Evolutionary conservation across 176 grass and related monocot genomes (phyloP), one percentile per base, ranked within the genome.

Genomic region (Paspalum vaginatum): DNA sequence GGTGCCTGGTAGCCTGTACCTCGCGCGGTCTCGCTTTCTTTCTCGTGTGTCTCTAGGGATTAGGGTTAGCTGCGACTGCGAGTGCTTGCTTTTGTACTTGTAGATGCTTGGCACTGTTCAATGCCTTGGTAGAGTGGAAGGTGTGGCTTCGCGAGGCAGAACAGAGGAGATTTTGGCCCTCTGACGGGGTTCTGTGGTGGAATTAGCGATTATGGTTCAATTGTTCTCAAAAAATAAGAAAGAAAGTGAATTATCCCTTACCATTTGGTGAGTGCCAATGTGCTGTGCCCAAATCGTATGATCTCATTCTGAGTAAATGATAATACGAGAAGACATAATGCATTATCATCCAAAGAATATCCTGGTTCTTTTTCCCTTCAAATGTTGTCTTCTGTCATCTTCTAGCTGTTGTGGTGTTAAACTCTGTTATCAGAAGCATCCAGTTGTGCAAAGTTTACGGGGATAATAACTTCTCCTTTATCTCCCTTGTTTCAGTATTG

Each of bases 401-500:
- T 2, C 25, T 58, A 1, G 8, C 13, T 21, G 11, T 63, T 80
- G 5, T 52, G 9, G 39, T 77, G 43, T 51, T 20, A 57, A 43
- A 27, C 9, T 27, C 37, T 85, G 6, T 46, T 55, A 17, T 63
- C 7, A 9, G 15, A 26, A 65, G 10, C 17, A 17, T 72, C 42
- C 49, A 46, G 2, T 50, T 63, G 57, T 72, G 58, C 41, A 65
- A 65, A 50, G 1, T 12, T 81, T 14, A 11, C 1, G 21, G 49
- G 60, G 57, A 54, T 65, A 72, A 49, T 72, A 15, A 78, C 54
- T 65, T 61, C 2, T 76, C 47, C 3, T 65, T 76, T 81, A 25
- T 27, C 14, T 50, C 2, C 53, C 10, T 61, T 89, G 2, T 88
- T 99, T 41, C 90, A 99, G 96, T 99, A 99, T 18, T 99, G 96